A percentile compares a stretch with the other conserved stretches of the same genome.
Conservation (phyloP, 1,284 basidiomycete species). For the Cutaneotrichosporon sp. region DNA sequence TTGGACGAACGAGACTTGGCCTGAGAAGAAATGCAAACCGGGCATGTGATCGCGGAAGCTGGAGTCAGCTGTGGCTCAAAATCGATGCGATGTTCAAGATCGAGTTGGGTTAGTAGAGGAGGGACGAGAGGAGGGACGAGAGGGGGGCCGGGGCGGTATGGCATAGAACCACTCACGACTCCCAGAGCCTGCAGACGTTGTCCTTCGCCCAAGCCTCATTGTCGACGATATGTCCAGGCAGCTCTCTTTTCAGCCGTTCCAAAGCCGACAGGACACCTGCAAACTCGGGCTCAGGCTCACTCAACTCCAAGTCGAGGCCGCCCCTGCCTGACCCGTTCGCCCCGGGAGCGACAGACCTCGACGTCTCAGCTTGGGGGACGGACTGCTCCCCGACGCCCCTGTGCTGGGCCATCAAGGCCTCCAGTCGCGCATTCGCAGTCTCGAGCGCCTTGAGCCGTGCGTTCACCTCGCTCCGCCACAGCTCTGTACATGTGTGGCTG, state of each 20-base stretch:
- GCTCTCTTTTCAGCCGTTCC: slow-evolving; percentile 15
- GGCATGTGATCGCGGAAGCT: slow-evolving; percentile 25
- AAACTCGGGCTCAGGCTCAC: not conserved
- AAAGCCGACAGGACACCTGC: slow-evolving; percentile 14
- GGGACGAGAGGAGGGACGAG: too few species aligned
- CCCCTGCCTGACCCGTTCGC: not conserved
- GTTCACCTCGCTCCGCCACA: slow-evolving; percentile 21
- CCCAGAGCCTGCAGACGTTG: slow-evolving; percentile 11
- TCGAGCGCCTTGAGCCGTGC: slow-evolving; percentile 18
- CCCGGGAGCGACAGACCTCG: too few species aligned
- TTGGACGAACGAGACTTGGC: slow-evolving; percentile 22
- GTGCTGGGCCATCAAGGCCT: slow-evolving; percentile 9
- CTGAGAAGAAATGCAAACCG: slow-evolving; percentile 21
- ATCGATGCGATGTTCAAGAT: too few species aligned
- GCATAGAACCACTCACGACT: slow-evolving; percentile 22
- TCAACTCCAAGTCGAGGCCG: slow-evolving; percentile 9
- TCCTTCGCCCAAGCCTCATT: slow-evolving; percentile 13
- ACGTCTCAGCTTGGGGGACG: not conserved
- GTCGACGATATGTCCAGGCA: slow-evolving; percentile 8
- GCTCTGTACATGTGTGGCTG: slow-evolving; percentile 22
- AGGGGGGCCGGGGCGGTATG: too few species aligned
- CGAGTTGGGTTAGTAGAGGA: too few species aligned
- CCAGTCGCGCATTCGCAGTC: slow-evolving; percentile 11
- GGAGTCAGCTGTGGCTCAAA: not conserved
- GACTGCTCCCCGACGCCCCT: not conserved